Evolutionary conservation across 768 basidiomycete species (phyloP).

Genomic region (Gyrodon lividus): DNA sequence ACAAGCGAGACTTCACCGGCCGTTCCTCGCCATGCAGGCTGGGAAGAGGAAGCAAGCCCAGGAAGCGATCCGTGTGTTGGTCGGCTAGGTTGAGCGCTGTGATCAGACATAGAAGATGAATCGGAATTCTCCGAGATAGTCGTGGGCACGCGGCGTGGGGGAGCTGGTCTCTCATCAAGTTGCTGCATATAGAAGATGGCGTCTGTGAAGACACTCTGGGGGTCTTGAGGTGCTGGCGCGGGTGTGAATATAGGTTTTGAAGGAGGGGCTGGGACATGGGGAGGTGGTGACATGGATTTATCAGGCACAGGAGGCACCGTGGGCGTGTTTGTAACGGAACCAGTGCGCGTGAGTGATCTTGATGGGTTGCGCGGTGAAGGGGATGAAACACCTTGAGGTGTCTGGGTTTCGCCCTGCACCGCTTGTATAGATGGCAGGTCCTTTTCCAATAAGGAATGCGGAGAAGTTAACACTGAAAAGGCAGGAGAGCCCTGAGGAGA

Average conservation of each 20-base stretch:
- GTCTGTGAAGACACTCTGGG: slow-evolving; percentile 48
- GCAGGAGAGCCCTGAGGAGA: slow-evolving; percentile 25
- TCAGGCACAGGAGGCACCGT: slow-evolving; percentile 30
- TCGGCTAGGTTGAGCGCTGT: slow-evolving; percentile 22
- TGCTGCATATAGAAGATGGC: slow-evolving; percentile 72
- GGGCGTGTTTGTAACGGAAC: background rate
- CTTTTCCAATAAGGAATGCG: slow-evolving; percentile 32
- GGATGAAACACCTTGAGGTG: slow-evolving; percentile 10
- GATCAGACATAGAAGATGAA: slow-evolving; percentile 31
- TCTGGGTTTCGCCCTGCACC: slow-evolving; percentile 16
- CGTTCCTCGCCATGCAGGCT: slow-evolving; percentile 18
- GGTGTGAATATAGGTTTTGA: slow-evolving; percentile 25
- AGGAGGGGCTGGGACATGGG: slow-evolving; percentile 22
- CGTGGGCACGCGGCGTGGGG: slow-evolving; percentile 41
- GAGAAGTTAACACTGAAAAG: slow-evolving; percentile 38
- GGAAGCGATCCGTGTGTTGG: slow-evolving; percentile 17
- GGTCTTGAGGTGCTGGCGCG: slow-evolving; percentile 16
- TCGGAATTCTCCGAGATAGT: slow-evolving; percentile 47
- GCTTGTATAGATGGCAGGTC: slow-evolving; percentile 34
- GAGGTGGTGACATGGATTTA: slow-evolving; percentile 17
- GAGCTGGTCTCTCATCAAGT: slow-evolving; percentile 35
- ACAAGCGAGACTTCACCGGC: slow-evolving; percentile 37
- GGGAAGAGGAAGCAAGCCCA: slow-evolving; percentile 23
- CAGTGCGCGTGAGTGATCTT: slow-evolving; percentile 15
- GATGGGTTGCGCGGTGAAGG: slow-evolving; percentile 4